phyloP scores from a whole-genome alignment of 148 eudicot genomes.

The Agrostemma githago region DNA sequence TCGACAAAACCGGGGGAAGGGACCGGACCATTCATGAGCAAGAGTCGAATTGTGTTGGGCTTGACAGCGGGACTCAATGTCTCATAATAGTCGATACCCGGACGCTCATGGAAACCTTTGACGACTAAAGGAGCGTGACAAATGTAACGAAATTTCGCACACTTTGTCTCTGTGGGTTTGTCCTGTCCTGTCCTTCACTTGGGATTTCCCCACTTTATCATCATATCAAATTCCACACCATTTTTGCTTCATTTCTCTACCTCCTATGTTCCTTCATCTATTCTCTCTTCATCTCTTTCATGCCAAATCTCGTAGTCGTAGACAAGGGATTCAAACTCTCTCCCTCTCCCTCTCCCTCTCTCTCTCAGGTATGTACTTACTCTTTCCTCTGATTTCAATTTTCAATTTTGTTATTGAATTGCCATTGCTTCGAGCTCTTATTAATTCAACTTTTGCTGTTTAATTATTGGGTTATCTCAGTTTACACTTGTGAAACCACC shows the following conservation, averaged over 20 bases:
- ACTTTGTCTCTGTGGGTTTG: too few species aligned
- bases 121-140: too few species aligned
- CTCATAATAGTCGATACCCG: too few species aligned
- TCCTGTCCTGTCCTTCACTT: too few species aligned
- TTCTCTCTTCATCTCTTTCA: background rate
- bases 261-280: constrained; percentile 1
- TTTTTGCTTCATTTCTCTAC: background rate
- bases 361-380: background rate
- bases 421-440: background rate
- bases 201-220: too few species aligned
- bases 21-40: too few species aligned
- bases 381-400: background rate
- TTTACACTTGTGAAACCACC: background rate
- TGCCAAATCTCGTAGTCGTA: background rate
- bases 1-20: too few species aligned
- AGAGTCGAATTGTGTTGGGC: too few species aligned
- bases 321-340: background rate
- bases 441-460: background rate
- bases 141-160: too few species aligned
- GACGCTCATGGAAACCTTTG: too few species aligned
- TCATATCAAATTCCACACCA: too few species aligned
- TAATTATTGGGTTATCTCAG: background rate
- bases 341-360: background rate
- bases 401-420: background rate
- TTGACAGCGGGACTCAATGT: too few species aligned